phyloP scores from a whole-genome alignment of 768 basidiomycete genomes.

The Leccinum olivaceopallidum region DNA sequence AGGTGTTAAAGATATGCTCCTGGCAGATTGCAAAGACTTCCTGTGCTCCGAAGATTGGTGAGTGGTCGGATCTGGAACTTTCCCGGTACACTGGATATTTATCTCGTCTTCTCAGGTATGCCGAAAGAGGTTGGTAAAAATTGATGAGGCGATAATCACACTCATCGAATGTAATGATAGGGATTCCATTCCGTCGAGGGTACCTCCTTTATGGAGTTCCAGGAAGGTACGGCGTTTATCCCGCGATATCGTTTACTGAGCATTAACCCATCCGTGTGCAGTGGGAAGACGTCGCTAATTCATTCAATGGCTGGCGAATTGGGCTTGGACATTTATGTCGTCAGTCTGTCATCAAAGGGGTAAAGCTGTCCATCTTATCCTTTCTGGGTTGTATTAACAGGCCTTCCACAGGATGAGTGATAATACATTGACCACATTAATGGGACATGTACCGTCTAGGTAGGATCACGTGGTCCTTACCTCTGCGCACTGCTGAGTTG shows the following conservation, averaged over 20 bases:
- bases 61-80: slow-evolving; percentile 32
- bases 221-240: slow-evolving; percentile 56
- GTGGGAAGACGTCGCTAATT: slow-evolving; percentile 85
- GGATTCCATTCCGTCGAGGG: slow-evolving; percentile 86
- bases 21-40: slow-evolving; percentile 86
- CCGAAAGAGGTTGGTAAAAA: slow-evolving; percentile 69
- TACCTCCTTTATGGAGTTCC: slow-evolving; percentile 85
- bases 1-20: slow-evolving; percentile 88
- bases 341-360: slow-evolving; percentile 88
- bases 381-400: slow-evolving; percentile 12
- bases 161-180: slow-evolving; percentile 38
- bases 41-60: slow-evolving; percentile 83
- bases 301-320: slow-evolving; percentile 85
- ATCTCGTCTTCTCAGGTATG: slow-evolving; percentile 61
- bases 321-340: slow-evolving; percentile 87
- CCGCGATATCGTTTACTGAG: slow-evolving; percentile 2
- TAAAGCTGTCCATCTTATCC: slow-evolving; percentile 33
- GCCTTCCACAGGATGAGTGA: slow-evolving; percentile 73
- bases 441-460: slow-evolving; percentile 88
- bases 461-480: slow-evolving; percentile 30
- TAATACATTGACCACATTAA: slow-evolving; percentile 81
- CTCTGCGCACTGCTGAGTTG: slow-evolving; percentile 15
- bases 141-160: slow-evolving; percentile 19
- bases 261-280: slow-evolving; percentile 32
- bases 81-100: slow-evolving; percentile 21